A percentile compares a stretch with the other conserved stretches of the same genome.
phyloP scores from a whole-genome alignment of 495 filamentous ascomycete species.

The Darksidea phi region DNA sequence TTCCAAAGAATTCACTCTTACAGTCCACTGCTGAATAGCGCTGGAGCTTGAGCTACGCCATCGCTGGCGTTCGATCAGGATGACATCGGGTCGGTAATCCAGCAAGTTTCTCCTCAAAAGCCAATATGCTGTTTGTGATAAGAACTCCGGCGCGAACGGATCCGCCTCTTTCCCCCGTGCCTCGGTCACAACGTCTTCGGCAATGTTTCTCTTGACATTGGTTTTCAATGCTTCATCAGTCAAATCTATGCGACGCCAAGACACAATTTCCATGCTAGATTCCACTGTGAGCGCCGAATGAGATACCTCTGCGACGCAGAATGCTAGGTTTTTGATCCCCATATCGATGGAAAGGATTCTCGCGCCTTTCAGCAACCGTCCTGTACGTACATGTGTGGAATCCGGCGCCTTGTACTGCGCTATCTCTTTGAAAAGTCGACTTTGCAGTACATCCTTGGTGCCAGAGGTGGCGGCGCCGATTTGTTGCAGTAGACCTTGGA shows the following conservation, averaged over 20 bases:
- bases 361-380: background rate
- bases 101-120: conserved; percentile 58
- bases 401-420: background rate
- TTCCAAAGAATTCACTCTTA: conserved; percentile 87
- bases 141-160: conserved; percentile 56
- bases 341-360: conserved; percentile 80
- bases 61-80: conserved; percentile 89
- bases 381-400: background rate
- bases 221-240: conserved; percentile 11
- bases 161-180: conserved; percentile 34
- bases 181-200: background rate
- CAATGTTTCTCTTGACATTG: background rate
- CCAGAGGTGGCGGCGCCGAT: conserved; percentile 28
- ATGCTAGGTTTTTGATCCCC: conserved; percentile 82
- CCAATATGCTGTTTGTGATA: conserved; percentile 61
- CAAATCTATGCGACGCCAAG: conserved; percentile 32
- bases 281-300: background rate
- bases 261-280: conserved; percentile 11
- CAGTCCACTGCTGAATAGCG: conserved; percentile 81
- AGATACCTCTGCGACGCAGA: conserved; percentile 56
- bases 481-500: conserved; percentile 9
- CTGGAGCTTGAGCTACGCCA: conserved; percentile 66
- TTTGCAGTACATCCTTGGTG: conserved; percentile 8
- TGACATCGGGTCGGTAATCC: conserved; percentile 58
- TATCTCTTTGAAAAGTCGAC: conserved; percentile 10